Percentiles rank a stretch among this genome's conserved stretches.
Conservation (phyloP, 2,329 filamentous ascomycete species). For the Xylogone sp. region DNA sequence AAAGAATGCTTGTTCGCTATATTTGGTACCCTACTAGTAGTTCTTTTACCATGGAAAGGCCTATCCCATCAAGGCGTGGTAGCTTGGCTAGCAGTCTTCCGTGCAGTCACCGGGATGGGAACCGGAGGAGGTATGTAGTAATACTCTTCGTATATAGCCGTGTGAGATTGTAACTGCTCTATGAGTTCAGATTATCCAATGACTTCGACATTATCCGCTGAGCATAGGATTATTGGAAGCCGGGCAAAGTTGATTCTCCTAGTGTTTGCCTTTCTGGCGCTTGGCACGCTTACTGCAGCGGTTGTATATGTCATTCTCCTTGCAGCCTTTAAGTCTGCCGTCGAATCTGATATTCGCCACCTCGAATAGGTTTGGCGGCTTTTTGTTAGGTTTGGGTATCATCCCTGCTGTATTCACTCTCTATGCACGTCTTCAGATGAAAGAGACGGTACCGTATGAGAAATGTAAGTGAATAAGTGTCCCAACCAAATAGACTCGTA, state of each 20-base stretch:
- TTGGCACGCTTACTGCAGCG: conserved; percentile 1
- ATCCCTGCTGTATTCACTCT: background rate
- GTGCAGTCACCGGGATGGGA: conserved; percentile 20
- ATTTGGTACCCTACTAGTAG: conserved; percentile 20
- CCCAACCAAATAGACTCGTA: too few species aligned
- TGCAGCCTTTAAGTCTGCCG: conserved; percentile 2
- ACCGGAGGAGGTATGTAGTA: conserved; percentile 20
- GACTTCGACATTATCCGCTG: background rate
- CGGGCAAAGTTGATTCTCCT: background rate
- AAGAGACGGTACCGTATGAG: conserved; percentile 3
- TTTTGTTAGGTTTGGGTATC: conserved; percentile 3
- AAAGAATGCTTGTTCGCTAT: conserved; percentile 23
- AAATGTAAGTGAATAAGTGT: conserved; percentile 1
- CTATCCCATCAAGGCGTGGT: conserved; percentile 9
- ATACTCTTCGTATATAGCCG: background rate
- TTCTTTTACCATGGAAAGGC: conserved; percentile 20
- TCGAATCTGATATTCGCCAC: background rate
- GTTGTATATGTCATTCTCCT: conserved; percentile 3
- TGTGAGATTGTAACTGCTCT: background rate
- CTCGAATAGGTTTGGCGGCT: conserved; percentile 4
- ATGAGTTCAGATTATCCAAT: background rate
- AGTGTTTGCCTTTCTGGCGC: conserved; percentile 1
- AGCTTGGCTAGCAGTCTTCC: conserved; percentile 19
- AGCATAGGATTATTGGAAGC: background rate
- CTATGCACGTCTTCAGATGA: conserved; percentile 3